phyloP scores from a whole-genome alignment of 441 rosid genomes.

The Populus tomentosa region DNA sequence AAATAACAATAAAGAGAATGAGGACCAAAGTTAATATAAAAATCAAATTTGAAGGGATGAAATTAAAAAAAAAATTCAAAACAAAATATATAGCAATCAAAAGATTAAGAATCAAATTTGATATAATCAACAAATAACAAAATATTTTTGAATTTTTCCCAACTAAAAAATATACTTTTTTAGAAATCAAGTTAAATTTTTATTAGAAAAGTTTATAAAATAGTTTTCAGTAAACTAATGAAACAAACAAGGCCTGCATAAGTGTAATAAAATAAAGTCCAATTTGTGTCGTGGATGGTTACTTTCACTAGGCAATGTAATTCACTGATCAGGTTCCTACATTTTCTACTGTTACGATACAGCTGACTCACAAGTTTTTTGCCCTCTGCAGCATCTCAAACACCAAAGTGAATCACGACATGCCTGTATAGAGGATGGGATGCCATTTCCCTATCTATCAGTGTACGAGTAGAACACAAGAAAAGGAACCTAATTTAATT shows the following conservation, averaged over 20 bases:
- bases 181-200: too few species aligned
- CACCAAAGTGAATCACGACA: slow-evolving; percentile 5
- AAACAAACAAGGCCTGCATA: background rate
- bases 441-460: background rate
- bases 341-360: slow-evolving; percentile 16
- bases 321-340: slow-evolving; percentile 1
- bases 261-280: background rate
- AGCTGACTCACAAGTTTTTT: slow-evolving; percentile 4
- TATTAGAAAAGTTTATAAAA: too few species aligned
- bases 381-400: slow-evolving; percentile 4
- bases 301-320: slow-evolving; percentile 17
- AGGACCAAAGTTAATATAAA: too few species aligned
- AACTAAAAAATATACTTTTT: too few species aligned
- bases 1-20: too few species aligned
- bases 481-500: background rate
- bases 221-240: too few species aligned
- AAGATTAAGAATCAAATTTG: too few species aligned
- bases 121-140: too few species aligned
- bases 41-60: too few species aligned
- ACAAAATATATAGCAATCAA: too few species aligned
- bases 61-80: too few species aligned
- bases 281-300: background rate
- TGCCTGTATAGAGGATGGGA: background rate
- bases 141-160: too few species aligned
- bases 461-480: background rate